These are phyloP conservation scores for Rhodotorula glutinis DNA, from an alignment of 1,284 basidiomycete species.

Conservation along the genomic window DNA sequence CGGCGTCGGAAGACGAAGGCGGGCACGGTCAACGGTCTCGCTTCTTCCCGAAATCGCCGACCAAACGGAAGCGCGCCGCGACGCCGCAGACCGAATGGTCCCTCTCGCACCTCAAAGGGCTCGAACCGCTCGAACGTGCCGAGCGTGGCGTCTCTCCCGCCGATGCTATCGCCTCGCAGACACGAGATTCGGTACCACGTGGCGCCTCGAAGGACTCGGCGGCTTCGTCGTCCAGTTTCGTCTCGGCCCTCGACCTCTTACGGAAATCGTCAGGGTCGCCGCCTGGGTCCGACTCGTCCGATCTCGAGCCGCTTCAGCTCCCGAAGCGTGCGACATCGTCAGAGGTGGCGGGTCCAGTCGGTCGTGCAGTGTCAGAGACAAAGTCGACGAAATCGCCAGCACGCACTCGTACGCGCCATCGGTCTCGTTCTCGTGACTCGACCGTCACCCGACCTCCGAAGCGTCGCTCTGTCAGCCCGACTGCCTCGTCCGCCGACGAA, in stretches of 20 bases:
- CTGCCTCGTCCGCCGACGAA: not conserved
- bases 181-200: not conserved
- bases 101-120: not conserved
- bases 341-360: too few species aligned
- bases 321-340: too few species aligned
- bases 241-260: conserved; percentile 8
- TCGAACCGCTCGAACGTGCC: not conserved
- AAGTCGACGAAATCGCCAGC: too few species aligned
- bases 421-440: not conserved
- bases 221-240: conserved; percentile 2
- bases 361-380: too few species aligned
- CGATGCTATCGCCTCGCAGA: too few species aligned
- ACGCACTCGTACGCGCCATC: too few species aligned
- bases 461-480: not conserved
- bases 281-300: too few species aligned
- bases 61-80: too few species aligned
- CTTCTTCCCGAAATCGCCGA: too few species aligned
- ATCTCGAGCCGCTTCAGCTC: not conserved
- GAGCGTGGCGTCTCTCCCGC: too few species aligned
- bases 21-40: too few species aligned
- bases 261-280: not conserved
- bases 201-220: not conserved
- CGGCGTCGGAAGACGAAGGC: conserved; percentile 3
- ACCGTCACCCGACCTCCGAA: not conserved
- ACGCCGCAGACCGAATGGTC: too few species aligned